A percentile compares a stretch with the other conserved stretches of the same genome.
Evolutionary conservation across 2,329 filamentous ascomycete species (phyloP).

Genomic region (Pseudocercospora ulei): DNA sequence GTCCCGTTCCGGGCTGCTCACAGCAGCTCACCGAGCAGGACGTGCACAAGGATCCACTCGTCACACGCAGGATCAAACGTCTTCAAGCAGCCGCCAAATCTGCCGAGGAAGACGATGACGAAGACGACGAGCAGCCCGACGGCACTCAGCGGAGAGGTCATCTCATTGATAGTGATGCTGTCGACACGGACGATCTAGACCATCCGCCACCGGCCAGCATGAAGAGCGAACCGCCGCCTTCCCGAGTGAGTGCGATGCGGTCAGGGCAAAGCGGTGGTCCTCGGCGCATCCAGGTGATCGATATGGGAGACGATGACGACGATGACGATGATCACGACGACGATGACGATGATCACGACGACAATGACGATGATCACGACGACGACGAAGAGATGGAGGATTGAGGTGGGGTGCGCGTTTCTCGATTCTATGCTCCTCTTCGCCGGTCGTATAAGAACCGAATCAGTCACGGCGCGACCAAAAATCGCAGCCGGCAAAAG

Average conservation of each 20-base stretch:
- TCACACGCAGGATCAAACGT: constrained; percentile 52
- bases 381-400: constrained; percentile 35
- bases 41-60: constrained; percentile 48
- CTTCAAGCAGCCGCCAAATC: constrained; percentile 41
- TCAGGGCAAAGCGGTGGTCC: constrained; percentile 9
- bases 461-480: too few relatives aligned
- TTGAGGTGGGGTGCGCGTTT: too few relatives aligned
- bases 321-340: constrained; percentile 22
- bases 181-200: constrained; percentile 22
- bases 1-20: constrained; percentile 57
- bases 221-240: constrained; percentile 19
- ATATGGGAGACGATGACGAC: constrained; percentile 18
- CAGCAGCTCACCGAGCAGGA: constrained; percentile 46
- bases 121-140: constrained; percentile 26
- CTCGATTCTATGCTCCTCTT: too few relatives aligned
- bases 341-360: constrained; percentile 24
- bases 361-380: constrained; percentile 22
- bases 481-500: too few relatives aligned
- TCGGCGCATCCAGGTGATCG: constrained; percentile 16
- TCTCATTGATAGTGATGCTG: constrained; percentile 26
- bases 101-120: constrained; percentile 39
- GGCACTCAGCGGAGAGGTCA: constrained; percentile 24
- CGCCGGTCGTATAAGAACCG: too few relatives aligned
- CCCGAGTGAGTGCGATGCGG: constrained; percentile 6
- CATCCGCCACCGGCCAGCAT: constrained; percentile 9